A percentile compares a stretch with the other conserved stretches of the same genome.
These are phyloP conservation scores for Artemisia argyi DNA, from an alignment of 129 eudicot genomes.

Conservation along the genomic window DNA sequence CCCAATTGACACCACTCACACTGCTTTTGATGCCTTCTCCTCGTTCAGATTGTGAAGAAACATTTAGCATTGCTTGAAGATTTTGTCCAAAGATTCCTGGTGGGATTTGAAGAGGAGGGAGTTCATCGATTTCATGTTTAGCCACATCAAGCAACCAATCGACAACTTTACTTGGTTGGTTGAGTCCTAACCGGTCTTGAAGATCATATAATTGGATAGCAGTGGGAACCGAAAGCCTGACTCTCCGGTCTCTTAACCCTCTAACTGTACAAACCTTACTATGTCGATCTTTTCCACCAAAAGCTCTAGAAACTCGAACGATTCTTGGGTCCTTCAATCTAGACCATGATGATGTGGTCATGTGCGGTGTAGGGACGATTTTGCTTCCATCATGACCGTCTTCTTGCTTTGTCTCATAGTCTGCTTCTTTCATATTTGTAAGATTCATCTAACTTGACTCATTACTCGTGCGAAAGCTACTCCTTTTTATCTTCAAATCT, in stretches of 20 bases:
- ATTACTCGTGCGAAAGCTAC: constrained; percentile 22
- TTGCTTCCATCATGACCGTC: constrained; percentile 21
- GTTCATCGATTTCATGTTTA: constrained; percentile 74
- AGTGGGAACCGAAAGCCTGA: constrained; percentile 84
- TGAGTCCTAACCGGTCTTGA: constrained; percentile 86
- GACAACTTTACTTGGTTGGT: constrained; percentile 85
- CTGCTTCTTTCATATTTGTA: constrained; percentile 37
- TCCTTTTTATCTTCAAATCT: constrained; percentile 25
- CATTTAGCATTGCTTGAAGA: constrained; percentile 37
- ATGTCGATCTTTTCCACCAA: constrained; percentile 91
- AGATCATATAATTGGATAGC: constrained; percentile 90
- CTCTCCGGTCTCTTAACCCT: constrained; percentile 84
- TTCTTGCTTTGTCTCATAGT: constrained; percentile 39
- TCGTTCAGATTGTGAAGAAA: constrained; percentile 26
- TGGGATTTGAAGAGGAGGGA: constrained; percentile 87
- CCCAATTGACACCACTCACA: constrained; percentile 38
- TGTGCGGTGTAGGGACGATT: constrained; percentile 13
- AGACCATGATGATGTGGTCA: constrained; percentile 73
- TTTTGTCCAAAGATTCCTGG: constrained; percentile 46
- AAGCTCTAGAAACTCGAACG: constrained; percentile 83
- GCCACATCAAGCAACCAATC: constrained; percentile 90
- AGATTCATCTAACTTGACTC: constrained; percentile 39
- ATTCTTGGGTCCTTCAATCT: constrained; percentile 86
- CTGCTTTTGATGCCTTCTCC: constrained; percentile 18
- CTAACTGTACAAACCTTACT: constrained; percentile 92